Evolutionary conservation across 306 rosid genomes (phyloP).

Genomic region (Coriaria nepalensis): DNA sequence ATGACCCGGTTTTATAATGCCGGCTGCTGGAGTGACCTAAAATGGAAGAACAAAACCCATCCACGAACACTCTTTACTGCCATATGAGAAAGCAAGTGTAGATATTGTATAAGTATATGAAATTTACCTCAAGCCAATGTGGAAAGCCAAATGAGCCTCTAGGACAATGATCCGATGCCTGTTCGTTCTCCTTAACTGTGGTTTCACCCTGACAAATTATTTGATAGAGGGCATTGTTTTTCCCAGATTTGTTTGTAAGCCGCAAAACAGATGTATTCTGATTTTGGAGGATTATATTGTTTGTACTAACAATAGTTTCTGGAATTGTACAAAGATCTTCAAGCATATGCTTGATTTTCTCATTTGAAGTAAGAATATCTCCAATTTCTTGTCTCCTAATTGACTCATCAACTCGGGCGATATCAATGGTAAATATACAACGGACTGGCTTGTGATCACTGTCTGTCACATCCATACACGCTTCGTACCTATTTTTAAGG

Average conservation of each 20-base stretch:
- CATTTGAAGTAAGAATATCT: slow-evolving; percentile 61
- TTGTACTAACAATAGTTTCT: slow-evolving; percentile 84
- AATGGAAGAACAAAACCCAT: slow-evolving; percentile 18
- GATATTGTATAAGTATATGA: slow-evolving; percentile 14
- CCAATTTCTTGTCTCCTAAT: slow-evolving; percentile 83
- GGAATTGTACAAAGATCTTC: slow-evolving; percentile 63
- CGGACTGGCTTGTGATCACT: slow-evolving; percentile 99
- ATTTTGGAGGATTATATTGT: slow-evolving; percentile 85
- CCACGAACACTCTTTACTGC: background rate
- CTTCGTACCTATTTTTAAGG: slow-evolving; percentile 58
- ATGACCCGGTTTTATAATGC: slow-evolving; percentile 64
- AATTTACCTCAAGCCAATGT: slow-evolving; percentile 87
- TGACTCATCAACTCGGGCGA: slow-evolving; percentile 88
- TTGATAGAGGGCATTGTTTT: slow-evolving; percentile 53
- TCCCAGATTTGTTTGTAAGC: slow-evolving; percentile 58
- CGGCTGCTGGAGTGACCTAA: slow-evolving; percentile 77
- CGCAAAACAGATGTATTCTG: slow-evolving; percentile 79
- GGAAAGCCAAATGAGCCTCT: slow-evolving; percentile 89
- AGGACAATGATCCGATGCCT: slow-evolving; percentile 37
- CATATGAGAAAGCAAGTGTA: background rate
- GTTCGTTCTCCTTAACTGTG: slow-evolving; percentile 36
- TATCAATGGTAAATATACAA: slow-evolving; percentile 61
- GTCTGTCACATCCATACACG: slow-evolving; percentile 95
- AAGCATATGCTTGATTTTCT: slow-evolving; percentile 38
- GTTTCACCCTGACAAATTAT: slow-evolving; percentile 72